phyloP scores from a whole-genome alignment of 2,329 filamentous ascomycete genomes.

The Arachnomyces sp. region DNA sequence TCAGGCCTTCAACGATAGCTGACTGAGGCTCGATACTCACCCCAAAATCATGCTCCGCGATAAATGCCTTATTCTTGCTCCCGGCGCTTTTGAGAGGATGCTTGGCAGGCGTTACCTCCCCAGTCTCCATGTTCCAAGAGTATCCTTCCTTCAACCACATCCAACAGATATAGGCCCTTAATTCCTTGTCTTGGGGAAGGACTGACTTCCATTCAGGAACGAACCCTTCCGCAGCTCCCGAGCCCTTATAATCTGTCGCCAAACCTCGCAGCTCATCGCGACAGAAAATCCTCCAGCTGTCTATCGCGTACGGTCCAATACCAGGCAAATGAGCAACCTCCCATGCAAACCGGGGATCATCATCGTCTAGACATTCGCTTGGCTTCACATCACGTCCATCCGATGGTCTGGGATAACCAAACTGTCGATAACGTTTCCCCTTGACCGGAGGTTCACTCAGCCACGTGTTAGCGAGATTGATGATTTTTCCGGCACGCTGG shows the following conservation, averaged over 20 bases:
- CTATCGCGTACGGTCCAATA: constrained; percentile 68
- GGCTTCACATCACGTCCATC: constrained; percentile 44
- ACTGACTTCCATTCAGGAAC: constrained; percentile 90
- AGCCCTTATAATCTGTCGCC: constrained; percentile 60
- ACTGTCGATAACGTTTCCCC: constrained; percentile 50
- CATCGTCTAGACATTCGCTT: constrained; percentile 42
- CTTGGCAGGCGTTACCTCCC: constrained; percentile 39
- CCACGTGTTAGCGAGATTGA: constrained; percentile 65
- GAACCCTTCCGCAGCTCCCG: constrained; percentile 45
- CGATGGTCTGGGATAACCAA: constrained; percentile 47
- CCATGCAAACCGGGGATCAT: constrained; percentile 54
- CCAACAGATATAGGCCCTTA: constrained; percentile 81
- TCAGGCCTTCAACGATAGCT: no score
- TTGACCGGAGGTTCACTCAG: constrained; percentile 53
- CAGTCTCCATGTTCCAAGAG: constrained; percentile 69
- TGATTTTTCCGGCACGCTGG: constrained; percentile 59
- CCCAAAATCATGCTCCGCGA: no score
- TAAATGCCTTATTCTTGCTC: no score
- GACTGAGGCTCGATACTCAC: no score
- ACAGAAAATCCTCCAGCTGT: constrained; percentile 92
- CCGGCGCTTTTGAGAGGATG: no score
- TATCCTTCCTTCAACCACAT: constrained; percentile 86
- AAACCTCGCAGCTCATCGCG: constrained; percentile 65
- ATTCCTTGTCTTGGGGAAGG: constrained; percentile 73
- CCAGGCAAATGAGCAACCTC: constrained; percentile 81